Evolutionary conservation across 202 grass and related monocot species (phyloP).

Genomic region (Panicum hallii): DNA sequence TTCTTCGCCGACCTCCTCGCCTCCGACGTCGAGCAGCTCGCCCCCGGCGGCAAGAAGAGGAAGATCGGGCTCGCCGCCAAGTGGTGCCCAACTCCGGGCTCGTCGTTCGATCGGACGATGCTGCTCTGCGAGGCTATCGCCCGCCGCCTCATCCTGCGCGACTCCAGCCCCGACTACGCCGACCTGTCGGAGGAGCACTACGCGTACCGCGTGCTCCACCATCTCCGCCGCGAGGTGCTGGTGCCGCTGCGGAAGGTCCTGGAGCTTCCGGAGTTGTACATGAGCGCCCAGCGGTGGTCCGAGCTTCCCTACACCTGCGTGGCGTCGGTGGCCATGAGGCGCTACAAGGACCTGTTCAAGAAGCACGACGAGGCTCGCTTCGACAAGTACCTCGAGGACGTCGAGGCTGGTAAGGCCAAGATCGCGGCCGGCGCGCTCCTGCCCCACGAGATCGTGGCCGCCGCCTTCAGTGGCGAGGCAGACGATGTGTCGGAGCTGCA

Average conservation of each 20-base stretch:
- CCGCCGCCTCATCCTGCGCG: slow-evolving; percentile 17
- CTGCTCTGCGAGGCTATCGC: slow-evolving; percentile 28
- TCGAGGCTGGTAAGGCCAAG: slow-evolving; percentile 53
- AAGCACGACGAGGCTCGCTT: slow-evolving; percentile 55
- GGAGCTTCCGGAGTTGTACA: slow-evolving; percentile 37
- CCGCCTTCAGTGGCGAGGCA: background rate
- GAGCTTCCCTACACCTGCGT: slow-evolving; percentile 23
- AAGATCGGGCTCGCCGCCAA: slow-evolving; percentile 39
- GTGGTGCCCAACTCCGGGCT: slow-evolving; percentile 26
- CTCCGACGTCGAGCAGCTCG: slow-evolving; percentile 57
- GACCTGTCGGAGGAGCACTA: slow-evolving; percentile 25
- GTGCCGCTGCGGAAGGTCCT: slow-evolving; percentile 23
- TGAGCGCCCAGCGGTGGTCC: slow-evolving; percentile 29
- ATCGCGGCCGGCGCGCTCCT: slow-evolving; percentile 60
- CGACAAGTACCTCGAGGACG: slow-evolving; percentile 47
- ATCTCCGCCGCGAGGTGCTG: slow-evolving; percentile 41
- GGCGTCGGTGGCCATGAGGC: slow-evolving; percentile 48
- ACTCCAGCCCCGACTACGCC: slow-evolving; percentile 15
- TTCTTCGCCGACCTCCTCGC: slow-evolving; percentile 63
- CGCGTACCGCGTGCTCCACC: background rate
- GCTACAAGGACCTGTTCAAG: slow-evolving; percentile 50
- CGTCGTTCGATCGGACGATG: slow-evolving; percentile 12
- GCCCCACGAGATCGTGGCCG: slow-evolving; percentile 55
- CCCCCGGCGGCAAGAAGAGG: slow-evolving; percentile 43
- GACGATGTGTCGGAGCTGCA: slow-evolving; percentile 60